These are phyloP conservation scores for Zymoseptoria tritici DNA, from an alignment of 2,329 filamentous ascomycete genomes.

Conservation along the genomic window DNA sequence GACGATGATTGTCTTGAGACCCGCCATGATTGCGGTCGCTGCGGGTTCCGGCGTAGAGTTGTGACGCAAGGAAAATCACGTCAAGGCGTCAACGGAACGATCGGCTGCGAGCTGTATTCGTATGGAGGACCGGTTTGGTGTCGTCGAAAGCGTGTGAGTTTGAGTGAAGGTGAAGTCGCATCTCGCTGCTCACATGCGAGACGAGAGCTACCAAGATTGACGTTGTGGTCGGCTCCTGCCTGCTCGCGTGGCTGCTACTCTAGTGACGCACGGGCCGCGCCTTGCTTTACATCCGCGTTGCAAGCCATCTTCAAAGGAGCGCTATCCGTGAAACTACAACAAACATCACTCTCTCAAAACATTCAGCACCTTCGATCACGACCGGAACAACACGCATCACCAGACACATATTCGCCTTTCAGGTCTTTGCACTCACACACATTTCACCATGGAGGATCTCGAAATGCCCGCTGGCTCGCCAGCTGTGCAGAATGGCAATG, in stretches of 20 bases:
- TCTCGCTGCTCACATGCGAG: not conserved
- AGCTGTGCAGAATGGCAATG: constrained; percentile 33
- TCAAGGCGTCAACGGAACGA: not conserved
- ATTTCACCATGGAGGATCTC: constrained; percentile 36
- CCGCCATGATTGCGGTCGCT: constrained; percentile 53
- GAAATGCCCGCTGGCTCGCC: constrained; percentile 30
- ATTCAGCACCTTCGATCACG: not conserved
- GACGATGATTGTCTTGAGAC: constrained; percentile 97
- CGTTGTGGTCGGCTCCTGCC: not conserved
- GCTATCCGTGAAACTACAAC: not conserved
- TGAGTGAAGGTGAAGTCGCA: not conserved
- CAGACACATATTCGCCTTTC: not conserved
- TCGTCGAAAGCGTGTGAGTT: not conserved
- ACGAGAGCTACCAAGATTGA: not conserved
- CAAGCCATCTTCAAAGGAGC: not conserved
- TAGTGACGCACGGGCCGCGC: not conserved
- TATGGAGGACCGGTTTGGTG: not conserved
- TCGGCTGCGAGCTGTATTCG: not conserved
- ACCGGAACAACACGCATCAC: not conserved
- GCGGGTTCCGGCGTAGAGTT: constrained; percentile 3
- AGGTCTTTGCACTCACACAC: not conserved
- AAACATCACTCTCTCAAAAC: not conserved
- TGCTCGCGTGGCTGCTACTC: not conserved
- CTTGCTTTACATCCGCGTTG: not conserved
- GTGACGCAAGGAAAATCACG: constrained; percentile 1